Percentiles rank a stretch among this genome's conserved stretches.
These are phyloP conservation scores for Ilyonectria sp. DNA, from an alignment of 2,329 filamentous ascomycete genomes.

Conservation along the genomic window DNA sequence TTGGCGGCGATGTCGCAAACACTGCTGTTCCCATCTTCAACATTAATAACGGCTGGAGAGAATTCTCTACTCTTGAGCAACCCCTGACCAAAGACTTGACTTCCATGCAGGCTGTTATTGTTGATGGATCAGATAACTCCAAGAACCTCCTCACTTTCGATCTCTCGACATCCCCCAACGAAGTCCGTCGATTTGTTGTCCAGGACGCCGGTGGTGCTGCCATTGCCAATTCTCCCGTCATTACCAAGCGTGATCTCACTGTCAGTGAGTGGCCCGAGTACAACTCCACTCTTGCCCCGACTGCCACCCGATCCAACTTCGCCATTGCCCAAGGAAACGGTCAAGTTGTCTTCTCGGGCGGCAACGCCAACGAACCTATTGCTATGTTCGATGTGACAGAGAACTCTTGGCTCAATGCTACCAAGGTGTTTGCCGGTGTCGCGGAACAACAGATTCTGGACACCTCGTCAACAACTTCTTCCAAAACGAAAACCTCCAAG, in stretches of 20 bases:
- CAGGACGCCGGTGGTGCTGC: slow-evolving; percentile 72
- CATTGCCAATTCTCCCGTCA: slow-evolving; percentile 62
- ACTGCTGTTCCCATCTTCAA: slow-evolving; percentile 58
- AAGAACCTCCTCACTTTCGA: slow-evolving; percentile 87
- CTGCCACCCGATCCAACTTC: slow-evolving; percentile 74
- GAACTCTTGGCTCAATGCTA: slow-evolving; percentile 85
- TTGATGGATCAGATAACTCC: slow-evolving; percentile 82
- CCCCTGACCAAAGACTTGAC: slow-evolving; percentile 72
- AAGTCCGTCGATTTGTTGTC: slow-evolving; percentile 79
- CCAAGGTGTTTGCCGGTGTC: slow-evolving; percentile 68
- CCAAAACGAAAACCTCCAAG: slow-evolving; percentile 21
- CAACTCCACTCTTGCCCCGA: slow-evolving; percentile 80
- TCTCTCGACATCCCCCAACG: slow-evolving; percentile 80
- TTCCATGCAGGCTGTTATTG: slow-evolving; percentile 72
- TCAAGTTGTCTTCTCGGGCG: slow-evolving; percentile 84
- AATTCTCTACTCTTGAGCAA: slow-evolving; percentile 72
- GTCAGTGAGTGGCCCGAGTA: slow-evolving; percentile 82
- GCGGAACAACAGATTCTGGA: slow-evolving; percentile 56
- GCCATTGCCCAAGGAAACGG: slow-evolving; percentile 80
- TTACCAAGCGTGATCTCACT: slow-evolving; percentile 64
- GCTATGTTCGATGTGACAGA: slow-evolving; percentile 82
- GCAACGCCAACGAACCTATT: slow-evolving; percentile 76
- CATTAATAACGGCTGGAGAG: slow-evolving; percentile 78
- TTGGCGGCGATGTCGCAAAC: slow-evolving; percentile 78
- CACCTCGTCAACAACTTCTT: slow-evolving; percentile 42